Evolutionary conservation across 2,329 filamentous ascomycete species (phyloP), one percentile per base, ranked within the genome.

Genomic region (Leptographium lundbergii): DNA sequence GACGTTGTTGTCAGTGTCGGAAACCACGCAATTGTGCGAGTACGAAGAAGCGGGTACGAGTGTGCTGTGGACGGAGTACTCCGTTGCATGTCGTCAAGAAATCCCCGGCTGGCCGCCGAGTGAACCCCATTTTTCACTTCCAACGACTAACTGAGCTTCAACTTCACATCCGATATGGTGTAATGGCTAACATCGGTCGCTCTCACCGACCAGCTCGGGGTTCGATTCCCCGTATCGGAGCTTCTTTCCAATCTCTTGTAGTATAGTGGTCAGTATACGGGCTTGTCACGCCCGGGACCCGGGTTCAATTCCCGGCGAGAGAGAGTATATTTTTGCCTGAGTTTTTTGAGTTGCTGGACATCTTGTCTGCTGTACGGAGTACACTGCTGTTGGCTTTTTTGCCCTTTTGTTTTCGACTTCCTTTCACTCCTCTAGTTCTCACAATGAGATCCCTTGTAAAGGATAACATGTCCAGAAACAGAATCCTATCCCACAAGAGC

Each of bases 151-250:
- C 50, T 11, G 13, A 25, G 2, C 39, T 50, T n/a, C 55, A 57
- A 51, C 45, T 19, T 27, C 25, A 25, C 27, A 57, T 58, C 57
- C 57, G 57, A 58, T 54, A 58, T 58, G 57, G 57, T 58, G 57
- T 58, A 58, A 36, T 58, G 57, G 57, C 32, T 58, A 58, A 58
- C 57, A 58, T 58, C 57, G 25, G 57, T 54, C 57, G 57, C 50
- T 58, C 50, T 58, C 57, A 58, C 57, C 57, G 57, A 54, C 57
- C 34, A 58, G 57, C 57, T 36, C 57, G 57, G 57, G 57, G 57
- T 58, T 58, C 57, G 57, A 58, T 58, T 58, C 57, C 57, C 57
- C 57, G 57, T 58, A 54, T 58, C 57, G 57, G 57, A 58, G 50
- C 19, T 52, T 54, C 24, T 47, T 58, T 57, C 27, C 6, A 29